Base-by-base conservation (phyloP, 208 protist species). In the Crithidia bombi region DNA sequence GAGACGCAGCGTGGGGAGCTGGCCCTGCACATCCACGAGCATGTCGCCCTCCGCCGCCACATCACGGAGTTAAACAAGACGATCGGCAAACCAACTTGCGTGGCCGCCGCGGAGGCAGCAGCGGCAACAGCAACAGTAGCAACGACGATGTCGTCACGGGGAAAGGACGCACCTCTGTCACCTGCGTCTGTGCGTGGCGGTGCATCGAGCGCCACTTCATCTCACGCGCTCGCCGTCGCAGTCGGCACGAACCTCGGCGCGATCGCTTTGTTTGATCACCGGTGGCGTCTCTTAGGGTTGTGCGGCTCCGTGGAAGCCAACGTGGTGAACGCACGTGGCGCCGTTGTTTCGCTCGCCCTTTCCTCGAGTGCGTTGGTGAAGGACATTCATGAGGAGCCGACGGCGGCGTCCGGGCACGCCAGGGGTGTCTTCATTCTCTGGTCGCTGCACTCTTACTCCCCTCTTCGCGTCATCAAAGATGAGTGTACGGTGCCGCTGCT, bases 201-300 rank as follows among this genome's bases (percentile, higher is more conserved):
- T 23, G 14, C 43, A 5, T 6, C 43, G 11, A 28, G 33, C 51
- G 30, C 51, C 12, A 38, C 38, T 15, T 38, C 7, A 17, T 32
- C 41, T 2, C 55, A 33, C 32, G n/a, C 25, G 2, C 36, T 70
- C 23, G 75, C 46, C 54, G 73, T 70, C n/a, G 79, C 77, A 9
- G 54, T 95, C 28, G 90, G 90, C 32, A 95, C 87, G 3, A 81
- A 78, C 5, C 70, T 86, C 35, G 85, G 90, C 19, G 70, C 78
- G 33, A 71, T 93, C 3, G 57, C 89, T 7, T 81, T 95, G 28
- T 83, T 88, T 39, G 65, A 89, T 52, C 56, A 36, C 30, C 65
- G 65, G 17, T 82, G 78, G 65, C 32, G 25, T 4, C 39, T 71
- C 12, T 30, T 73, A 0, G 72, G 72, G 0, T 17, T 75, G 14